Conservation (phyloP, 108 stramenopile species). For the Nitzschia sp. region DNA sequence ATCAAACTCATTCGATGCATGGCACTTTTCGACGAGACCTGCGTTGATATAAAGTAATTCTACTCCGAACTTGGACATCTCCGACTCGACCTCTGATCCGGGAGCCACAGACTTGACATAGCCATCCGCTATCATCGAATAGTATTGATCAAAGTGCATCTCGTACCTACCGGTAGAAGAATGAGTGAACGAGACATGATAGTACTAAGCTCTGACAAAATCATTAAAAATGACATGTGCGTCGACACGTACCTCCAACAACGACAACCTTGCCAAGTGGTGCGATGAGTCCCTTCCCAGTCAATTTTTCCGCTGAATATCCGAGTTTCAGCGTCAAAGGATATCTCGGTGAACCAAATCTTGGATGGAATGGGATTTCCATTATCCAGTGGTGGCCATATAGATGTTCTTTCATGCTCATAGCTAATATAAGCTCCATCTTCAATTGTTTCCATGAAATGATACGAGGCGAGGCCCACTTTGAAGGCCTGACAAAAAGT, state of each 20-base stretch:
- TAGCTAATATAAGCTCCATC: conserved; percentile 70
- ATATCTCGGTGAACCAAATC: conserved; percentile 51
- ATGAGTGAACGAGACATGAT: no score
- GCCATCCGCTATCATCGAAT: conserved; percentile 55
- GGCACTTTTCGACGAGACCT: conserved; percentile 13
- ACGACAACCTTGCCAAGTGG: conserved; percentile 62
- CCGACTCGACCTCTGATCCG: not conserved
- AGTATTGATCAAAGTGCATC: conserved; percentile 64
- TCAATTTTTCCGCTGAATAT: conserved; percentile 64
- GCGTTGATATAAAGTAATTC: conserved; percentile 47
- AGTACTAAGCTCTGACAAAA: no score
- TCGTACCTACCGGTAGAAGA: no score
- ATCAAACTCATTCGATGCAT: not conserved
- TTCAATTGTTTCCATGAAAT: conserved; percentile 44
- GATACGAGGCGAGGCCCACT: conserved; percentile 80
- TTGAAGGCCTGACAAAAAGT: conserved; percentile 62
- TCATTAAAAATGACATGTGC: no score
- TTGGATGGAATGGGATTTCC: conserved; percentile 56
- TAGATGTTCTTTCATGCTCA: conserved; percentile 47
- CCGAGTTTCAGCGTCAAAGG: conserved; percentile 41
- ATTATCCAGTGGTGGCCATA: conserved; percentile 74
- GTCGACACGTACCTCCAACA: conserved; percentile 46
- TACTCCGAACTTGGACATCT: conserved; percentile 46
- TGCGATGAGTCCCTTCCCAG: conserved; percentile 59
- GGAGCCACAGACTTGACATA: conserved; percentile 28